A percentile compares a stretch with the other conserved stretches of the same genome.
Conservation (phyloP, 108 stramenopile species). For the Cylindrotheca closterium region DNA sequence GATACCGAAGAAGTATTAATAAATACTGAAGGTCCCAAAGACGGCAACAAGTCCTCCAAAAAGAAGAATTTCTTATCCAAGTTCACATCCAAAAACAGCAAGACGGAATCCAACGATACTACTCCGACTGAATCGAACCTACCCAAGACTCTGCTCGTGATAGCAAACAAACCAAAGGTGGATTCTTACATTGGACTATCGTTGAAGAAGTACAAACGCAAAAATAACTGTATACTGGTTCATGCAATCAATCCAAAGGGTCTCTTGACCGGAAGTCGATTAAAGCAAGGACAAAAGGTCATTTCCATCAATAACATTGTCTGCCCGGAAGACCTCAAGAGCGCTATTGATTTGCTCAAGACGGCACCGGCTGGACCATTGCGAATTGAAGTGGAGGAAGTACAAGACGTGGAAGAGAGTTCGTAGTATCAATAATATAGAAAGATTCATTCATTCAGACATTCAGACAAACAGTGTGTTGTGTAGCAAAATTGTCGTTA, state of each 20-base stretch:
- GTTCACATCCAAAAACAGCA: too few species aligned
- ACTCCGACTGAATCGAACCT: too few species aligned
- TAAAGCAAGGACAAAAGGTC: background rate
- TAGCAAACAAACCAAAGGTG: background rate
- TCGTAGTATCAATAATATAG: too few species aligned
- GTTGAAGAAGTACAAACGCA: background rate
- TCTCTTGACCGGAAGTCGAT: background rate
- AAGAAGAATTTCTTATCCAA: too few species aligned
- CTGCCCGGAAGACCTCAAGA: background rate
- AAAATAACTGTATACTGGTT: background rate
- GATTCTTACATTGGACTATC: background rate
- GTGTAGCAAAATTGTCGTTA: too few species aligned
- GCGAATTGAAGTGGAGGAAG: background rate
- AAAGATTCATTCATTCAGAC: too few species aligned
- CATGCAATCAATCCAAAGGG: background rate
- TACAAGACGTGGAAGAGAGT: too few species aligned
- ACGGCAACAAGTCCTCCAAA: too few species aligned
- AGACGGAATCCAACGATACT: too few species aligned
- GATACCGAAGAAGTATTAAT: too few species aligned
- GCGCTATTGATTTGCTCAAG: background rate
- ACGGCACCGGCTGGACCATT: background rate
- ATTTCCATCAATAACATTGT: background rate
- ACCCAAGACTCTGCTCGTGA: background rate
- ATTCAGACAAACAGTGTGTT: too few species aligned
- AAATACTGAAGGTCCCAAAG: too few species aligned